Conservation (phyloP, 2,329 filamentous ascomycete species). For the Penicillium sp. region DNA sequence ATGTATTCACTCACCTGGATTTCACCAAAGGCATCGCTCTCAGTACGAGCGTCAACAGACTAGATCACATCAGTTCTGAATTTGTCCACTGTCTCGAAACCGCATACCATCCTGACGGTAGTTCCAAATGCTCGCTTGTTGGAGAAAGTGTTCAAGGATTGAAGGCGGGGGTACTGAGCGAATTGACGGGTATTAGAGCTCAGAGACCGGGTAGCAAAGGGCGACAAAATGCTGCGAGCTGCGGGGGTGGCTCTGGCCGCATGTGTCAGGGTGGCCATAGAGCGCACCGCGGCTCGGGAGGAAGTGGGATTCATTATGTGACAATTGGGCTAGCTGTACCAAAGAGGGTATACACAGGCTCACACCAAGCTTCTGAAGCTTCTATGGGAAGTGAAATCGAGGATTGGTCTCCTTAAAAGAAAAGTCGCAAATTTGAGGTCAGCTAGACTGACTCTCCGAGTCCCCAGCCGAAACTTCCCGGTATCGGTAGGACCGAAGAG, state of each 20-base stretch:
- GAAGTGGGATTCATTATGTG: constrained; percentile 33
- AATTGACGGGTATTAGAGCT: constrained; percentile 32
- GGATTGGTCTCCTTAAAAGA: constrained; percentile 5
- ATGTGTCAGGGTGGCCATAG: constrained; percentile 38
- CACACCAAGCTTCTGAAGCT: constrained; percentile 3
- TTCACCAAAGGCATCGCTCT: constrained; percentile 97
- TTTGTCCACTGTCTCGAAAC: background rate
- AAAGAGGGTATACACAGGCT: constrained; percentile 1
- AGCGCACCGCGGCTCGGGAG: constrained; percentile 40
- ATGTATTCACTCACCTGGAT: constrained; percentile 57
- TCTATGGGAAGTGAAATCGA: constrained; percentile 1
- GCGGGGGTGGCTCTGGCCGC: constrained; percentile 36
- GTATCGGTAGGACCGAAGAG: constrained; percentile 22
- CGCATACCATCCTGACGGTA: constrained; percentile 39
- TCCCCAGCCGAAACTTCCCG: constrained; percentile 27
- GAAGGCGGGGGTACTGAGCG: constrained; percentile 38
- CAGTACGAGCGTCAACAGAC: constrained; percentile 64
- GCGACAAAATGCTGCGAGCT: constrained; percentile 31
- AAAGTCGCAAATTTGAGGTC: constrained; percentile 13
- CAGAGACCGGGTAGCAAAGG: constrained; percentile 27
- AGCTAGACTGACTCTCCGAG: constrained; percentile 14
- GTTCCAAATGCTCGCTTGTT: constrained; percentile 39
- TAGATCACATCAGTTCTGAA: constrained; percentile 18
- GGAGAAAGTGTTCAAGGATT: constrained; percentile 24
- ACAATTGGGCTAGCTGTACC: constrained; percentile 22